phyloP scores from a whole-genome alignment of 208 protist genomes.

The Acanthamoeba divionensis region DNA sequence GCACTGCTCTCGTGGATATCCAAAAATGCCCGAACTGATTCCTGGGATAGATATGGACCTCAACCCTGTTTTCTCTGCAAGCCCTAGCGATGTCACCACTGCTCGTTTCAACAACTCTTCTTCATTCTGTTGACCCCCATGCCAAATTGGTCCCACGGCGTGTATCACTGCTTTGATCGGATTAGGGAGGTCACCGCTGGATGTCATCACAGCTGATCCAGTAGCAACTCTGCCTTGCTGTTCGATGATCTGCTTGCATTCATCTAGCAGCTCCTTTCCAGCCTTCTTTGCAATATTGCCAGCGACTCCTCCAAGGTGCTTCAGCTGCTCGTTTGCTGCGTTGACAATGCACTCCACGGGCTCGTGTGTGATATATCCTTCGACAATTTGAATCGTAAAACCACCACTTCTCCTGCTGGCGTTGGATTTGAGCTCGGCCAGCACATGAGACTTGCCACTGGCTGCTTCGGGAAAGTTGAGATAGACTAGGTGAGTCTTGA shows the following conservation, averaged over 20 bases:
- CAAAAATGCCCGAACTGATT: background rate
- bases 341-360: background rate
- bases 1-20: background rate
- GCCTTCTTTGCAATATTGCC: background rate
- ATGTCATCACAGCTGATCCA: background rate
- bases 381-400: background rate
- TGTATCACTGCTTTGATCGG: background rate
- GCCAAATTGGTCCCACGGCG: background rate
- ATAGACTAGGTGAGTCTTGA: background rate
- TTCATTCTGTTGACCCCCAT: background rate
- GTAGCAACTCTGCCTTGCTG: background rate
- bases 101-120: background rate
- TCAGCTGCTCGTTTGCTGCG: background rate
- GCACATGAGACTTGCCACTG: background rate
- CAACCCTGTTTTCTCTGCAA: background rate
- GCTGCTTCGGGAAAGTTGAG: background rate
- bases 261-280: background rate
- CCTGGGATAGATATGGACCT: background rate
- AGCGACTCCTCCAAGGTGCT: background rate
- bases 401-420: background rate
- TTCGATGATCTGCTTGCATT: background rate
- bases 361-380: background rate
- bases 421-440: background rate
- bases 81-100: background rate
- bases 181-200: background rate